Base-by-base conservation (phyloP, 306 rosid species). In the Cucurbita argyrosperma region DNA sequence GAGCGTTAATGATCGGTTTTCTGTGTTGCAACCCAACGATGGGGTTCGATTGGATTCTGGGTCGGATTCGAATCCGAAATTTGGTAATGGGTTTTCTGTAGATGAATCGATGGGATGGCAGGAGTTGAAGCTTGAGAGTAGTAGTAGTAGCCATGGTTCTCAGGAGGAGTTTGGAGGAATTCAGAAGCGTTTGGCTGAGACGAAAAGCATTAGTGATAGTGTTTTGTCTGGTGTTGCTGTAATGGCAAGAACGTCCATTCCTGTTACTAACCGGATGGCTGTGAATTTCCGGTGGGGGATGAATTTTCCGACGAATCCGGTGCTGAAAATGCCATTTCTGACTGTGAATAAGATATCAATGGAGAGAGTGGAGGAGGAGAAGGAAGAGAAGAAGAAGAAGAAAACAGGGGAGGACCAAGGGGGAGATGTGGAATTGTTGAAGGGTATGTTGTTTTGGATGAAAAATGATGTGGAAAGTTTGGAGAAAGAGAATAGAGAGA, bases 261-360 rank as follows among this genome's bases (percentile, higher is more conserved):
- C 95, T 0, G 77, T 94, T 65, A 83, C 90, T 3, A 88, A 82
- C 59, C 68, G 76, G n/a, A 14, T 83, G 11, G 38, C 59, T 68
- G 64, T 94, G 84, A 89, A 80, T 79, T 71, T 87, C 76, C 76
- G 86, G 4, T 94, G 96, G 96, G 89, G 92, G 0, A 80, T 91
- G 76, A 84, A 85, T 35, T 80, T 86, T 59, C 90, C 91, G 0
- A 73, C 78, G 57, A 79, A 82, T 69, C 73, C 84, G 50, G 83
- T 80, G 0, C 45, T 70, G 43, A 83, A 82, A 72, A 66, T 89
- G 87, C 90, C 95, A 0, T 87, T 74, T 72, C 71, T 94, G 81
- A 86, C 88, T 0, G 78, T 88, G 38, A 88, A 88, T 74, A 94
- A 94, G 85, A 87, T 94, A 39, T 81, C 84, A n/a, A 68, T 94